Base-by-base conservation (phyloP, 2,329 filamentous ascomycete species). In the Paradendryphiella salina region DNA sequence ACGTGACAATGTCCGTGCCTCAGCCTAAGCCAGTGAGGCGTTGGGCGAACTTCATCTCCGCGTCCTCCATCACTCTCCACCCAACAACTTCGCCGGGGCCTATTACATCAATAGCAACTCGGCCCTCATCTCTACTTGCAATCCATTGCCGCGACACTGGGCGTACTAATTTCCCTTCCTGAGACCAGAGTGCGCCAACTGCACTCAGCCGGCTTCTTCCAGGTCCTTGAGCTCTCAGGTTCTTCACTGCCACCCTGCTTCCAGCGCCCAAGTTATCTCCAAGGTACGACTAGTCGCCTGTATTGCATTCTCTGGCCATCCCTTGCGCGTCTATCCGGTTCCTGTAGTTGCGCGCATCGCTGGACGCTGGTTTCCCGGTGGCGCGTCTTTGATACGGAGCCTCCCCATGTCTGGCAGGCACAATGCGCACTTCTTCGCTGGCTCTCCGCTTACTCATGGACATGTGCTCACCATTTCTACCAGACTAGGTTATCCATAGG, bases 381-480 rank as follows among this genome's bases (percentile, higher is more conserved):
- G 58, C 56, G 60, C 54, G 42, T 57, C 49, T 36, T 47, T 31
- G 34, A 42, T 47, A 45, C 44, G 39, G 50, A 53, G 31, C 28
- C 37, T 41, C 39, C 37, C 47, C 60, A 50, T 50, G 43, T 56
- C 56, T 61, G 59, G 64, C 65, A 54, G 56, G 51, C 58, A 64
- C 47, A 32, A 56, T 56, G 57, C 60, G 57, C 57, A 45, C 46
- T 60, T 43, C 49, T 58, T 60, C 54, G 48, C 60, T 57, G 65
- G 65, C 57, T 59, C 50, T 41, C 53, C 50, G 50, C 54, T 52
- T 51, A 42, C 56, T 60, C 58, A 48, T 63, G 61, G 62, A 61
- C 55, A 59, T 63, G 56, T 59, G 66, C 68, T 71, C 67, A 71
- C 68, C 56, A 54, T 61, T 65, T 56, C 52, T 42, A 58, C 59